These are phyloP conservation scores for Bauhinia variegata DNA, from an alignment of 306 rosid genomes.

Conservation along the genomic window DNA sequence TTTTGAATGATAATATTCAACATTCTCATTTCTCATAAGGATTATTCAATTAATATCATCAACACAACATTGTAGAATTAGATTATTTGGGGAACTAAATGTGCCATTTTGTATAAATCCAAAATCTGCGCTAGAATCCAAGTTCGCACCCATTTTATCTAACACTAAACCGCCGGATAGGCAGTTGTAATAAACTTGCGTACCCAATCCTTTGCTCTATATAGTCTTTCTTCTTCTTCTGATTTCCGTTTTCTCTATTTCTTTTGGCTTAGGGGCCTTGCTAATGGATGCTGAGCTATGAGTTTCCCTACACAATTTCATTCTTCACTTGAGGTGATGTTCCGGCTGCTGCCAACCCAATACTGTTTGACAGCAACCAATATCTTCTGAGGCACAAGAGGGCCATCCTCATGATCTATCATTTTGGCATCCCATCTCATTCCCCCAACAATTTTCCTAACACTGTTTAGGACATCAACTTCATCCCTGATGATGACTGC, in stretches of 20 bases:
- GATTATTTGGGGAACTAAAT: background rate
- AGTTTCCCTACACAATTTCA: background rate
- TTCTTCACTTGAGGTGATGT: background rate
- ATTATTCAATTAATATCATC: background rate
- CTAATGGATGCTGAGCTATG: background rate
- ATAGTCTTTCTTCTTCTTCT: background rate
- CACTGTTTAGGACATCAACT: constrained; percentile 57
- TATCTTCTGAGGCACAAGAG: constrained; percentile 78
- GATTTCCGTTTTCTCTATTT: background rate
- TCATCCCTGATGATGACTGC: constrained; percentile 54
- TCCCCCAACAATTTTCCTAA: constrained; percentile 47
- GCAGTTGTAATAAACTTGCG: constrained; percentile 30
- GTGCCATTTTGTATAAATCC: constrained; percentile 37
- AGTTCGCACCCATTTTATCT: constrained; percentile 45
- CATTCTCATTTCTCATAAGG: no score
- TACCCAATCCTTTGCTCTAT: background rate
- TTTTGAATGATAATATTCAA: no score
- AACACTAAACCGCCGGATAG: constrained; percentile 33
- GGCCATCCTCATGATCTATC: constrained; percentile 59
- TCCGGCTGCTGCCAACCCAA: constrained; percentile 6
- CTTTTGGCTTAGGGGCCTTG: background rate
- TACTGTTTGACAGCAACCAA: constrained; percentile 19
- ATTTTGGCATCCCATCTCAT: constrained; percentile 71
- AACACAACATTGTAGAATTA: no score
- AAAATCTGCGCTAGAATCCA: constrained; percentile 34